These are phyloP conservation scores for Fusarium duplospermum DNA, from an alignment of 2,329 filamentous ascomycete genomes.

Conservation along the genomic window DNA sequence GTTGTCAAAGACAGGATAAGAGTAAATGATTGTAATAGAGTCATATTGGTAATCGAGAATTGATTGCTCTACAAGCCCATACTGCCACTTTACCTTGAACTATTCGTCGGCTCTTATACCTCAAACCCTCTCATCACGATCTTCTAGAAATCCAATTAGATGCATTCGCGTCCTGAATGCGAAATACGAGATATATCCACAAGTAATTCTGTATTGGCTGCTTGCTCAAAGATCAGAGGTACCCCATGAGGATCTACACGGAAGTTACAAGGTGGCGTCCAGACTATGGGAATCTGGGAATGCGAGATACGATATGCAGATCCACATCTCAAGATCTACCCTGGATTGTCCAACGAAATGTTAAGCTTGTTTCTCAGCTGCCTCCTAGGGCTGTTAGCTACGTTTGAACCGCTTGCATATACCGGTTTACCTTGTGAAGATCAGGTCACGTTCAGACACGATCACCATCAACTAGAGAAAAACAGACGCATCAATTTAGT, in stretches of 20 bases:
- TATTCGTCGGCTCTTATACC: neutral
- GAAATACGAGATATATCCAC: conserved; percentile 19
- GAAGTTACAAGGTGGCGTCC: conserved; percentile 12
- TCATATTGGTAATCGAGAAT: conserved; percentile 7
- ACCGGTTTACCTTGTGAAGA: neutral
- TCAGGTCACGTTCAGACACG: neutral
- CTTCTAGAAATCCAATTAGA: neutral
- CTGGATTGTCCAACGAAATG: neutral
- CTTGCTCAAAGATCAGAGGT: neutral
- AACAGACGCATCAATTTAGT: neutral
- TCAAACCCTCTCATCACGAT: no score
- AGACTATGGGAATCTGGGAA: conserved; percentile 17
- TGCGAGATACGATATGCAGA: conserved; percentile 28
- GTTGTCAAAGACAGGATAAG: neutral
- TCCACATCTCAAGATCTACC: conserved; percentile 10
- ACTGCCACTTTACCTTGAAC: fast-evolving
- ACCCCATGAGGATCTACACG: conserved; percentile 20
- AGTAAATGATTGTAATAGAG: neutral
- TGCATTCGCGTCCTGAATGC: conserved; percentile 1
- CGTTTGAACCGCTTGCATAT: neutral
- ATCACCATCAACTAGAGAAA: neutral
- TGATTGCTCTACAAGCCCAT: neutral
- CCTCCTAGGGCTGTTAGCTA: neutral
- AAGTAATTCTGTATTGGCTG: neutral
- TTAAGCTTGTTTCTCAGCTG: neutral